A percentile compares a stretch with the other conserved stretches of the same genome.
Conservation (phyloP, 257 asterid genomes). For the Fraxinus excelsior region DNA sequence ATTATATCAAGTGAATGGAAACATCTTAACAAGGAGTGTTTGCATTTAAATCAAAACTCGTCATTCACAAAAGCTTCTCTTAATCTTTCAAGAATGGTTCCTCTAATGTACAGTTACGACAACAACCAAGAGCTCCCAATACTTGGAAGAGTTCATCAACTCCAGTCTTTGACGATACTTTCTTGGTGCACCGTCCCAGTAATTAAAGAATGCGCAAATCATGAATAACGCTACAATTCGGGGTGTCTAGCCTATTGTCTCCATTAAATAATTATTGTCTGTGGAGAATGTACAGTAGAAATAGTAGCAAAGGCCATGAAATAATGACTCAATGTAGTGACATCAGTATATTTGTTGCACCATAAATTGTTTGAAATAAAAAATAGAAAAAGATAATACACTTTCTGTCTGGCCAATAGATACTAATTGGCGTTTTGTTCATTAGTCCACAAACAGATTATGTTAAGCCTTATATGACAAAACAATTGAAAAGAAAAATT, state of each 20-base stretch:
- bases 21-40: constrained; percentile 33
- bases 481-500: no score
- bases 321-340: no score
- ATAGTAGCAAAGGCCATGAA: no score
- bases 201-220: background rate
- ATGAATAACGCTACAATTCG: background rate
- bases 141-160: constrained; percentile 22
- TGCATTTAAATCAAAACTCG: constrained; percentile 9
- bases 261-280: no score
- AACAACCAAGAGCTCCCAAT: constrained; percentile 22
- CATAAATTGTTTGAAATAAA: no score
- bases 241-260: background rate
- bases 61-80: constrained; percentile 36
- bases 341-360: no score
- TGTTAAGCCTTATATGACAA: no score
- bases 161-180: background rate
- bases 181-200: background rate
- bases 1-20: constrained; percentile 41
- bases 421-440: no score
- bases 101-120: constrained; percentile 38
- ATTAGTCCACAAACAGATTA: no score
- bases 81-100: constrained; percentile 43
- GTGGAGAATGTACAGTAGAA: background rate
- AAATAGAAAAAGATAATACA: no score
- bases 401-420: no score